Percentiles rank a stretch among this genome's conserved stretches.
Evolutionary conservation across 176 grass and related monocot species (phyloP).

Genomic region (Calamus simplicifolius): DNA sequence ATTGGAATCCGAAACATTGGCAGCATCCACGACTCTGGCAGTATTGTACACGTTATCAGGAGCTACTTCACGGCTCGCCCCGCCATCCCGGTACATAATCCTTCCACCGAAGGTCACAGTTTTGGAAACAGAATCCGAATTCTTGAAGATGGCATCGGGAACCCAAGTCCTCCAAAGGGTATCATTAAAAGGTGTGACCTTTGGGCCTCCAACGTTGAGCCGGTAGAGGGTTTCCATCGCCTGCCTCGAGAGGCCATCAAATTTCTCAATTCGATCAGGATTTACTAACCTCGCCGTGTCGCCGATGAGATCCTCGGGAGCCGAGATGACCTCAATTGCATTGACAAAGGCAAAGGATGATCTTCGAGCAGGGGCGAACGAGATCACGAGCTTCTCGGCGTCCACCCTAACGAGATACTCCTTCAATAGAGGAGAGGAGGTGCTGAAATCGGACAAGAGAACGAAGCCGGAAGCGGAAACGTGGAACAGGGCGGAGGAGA

Average conservation of each 20-base stretch:
- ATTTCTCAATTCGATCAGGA: constrained; percentile 10
- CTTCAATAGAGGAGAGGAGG: constrained; percentile 44
- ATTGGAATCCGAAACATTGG: constrained; percentile 17
- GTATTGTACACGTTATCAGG: constrained; percentile 77
- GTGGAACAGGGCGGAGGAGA: constrained; percentile 68
- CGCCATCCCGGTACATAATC: constrained; percentile 62
- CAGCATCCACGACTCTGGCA: constrained; percentile 37
- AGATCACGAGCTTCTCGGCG: constrained; percentile 48
- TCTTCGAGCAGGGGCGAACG: constrained; percentile 50
- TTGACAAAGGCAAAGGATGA: constrained; percentile 69
- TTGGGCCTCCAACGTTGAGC: constrained; percentile 66
- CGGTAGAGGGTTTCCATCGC: constrained; percentile 69
- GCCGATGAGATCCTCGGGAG: constrained; percentile 60
- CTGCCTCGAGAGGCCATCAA: constrained; percentile 50
- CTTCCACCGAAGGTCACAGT: constrained; percentile 44
- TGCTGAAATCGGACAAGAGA: constrained; percentile 75
- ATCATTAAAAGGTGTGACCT: constrained; percentile 92
- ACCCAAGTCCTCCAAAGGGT: constrained; percentile 93
- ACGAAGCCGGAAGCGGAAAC: constrained; percentile 33
- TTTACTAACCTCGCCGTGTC: constrained; percentile 51
- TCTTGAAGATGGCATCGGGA: constrained; percentile 36
- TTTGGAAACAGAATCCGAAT: constrained; percentile 22
- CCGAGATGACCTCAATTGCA: constrained; percentile 82
- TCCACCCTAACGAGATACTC: constrained; percentile 69
- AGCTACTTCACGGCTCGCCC: constrained; percentile 65